Conservation (phyloP, 2,329 filamentous ascomycete genomes). For the Penicillium freii region DNA sequence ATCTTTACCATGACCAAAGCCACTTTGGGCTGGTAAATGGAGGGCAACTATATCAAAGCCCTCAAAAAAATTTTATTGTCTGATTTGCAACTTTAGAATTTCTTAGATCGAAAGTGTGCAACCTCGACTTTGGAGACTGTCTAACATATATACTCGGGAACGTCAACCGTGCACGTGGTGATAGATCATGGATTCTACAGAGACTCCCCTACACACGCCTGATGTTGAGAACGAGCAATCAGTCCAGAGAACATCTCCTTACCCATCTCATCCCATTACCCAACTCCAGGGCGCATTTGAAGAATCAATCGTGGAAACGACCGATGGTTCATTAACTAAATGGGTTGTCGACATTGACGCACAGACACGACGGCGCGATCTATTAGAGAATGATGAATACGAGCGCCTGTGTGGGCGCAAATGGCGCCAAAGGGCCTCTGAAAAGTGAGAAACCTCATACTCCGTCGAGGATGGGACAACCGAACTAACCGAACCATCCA, state of each 20-base stretch:
- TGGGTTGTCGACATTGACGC: conserved; percentile 40
- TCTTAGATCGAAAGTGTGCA: background rate
- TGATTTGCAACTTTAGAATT: background rate
- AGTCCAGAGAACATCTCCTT: conserved; percentile 7
- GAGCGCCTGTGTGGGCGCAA: conserved; percentile 69
- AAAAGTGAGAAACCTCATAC: conserved; percentile 40
- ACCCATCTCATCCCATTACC: conserved; percentile 42
- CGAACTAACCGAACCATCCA: conserved; percentile 26
- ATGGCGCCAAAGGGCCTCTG: conserved; percentile 74
- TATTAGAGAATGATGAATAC: conserved; percentile 67
- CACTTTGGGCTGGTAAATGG: conserved; percentile 14
- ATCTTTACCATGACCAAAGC: conserved; percentile 9
- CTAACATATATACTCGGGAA: background rate
- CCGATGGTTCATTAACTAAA: conserved; percentile 22
- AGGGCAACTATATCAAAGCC: conserved; percentile 1
- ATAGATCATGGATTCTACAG: background rate
- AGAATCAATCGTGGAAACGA: conserved; percentile 45
- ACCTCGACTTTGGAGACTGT: background rate
- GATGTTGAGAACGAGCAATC: background rate
- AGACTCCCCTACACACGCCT: background rate
- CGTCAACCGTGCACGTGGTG: background rate
- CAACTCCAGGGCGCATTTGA: conserved; percentile 47
- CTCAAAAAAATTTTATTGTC: background rate
- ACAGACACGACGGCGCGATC: conserved; percentile 57
- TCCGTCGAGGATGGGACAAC: background rate